These are phyloP conservation scores for Chlorella sorokiniana DNA, from an alignment of 139 green algal species.

Conservation along the genomic window DNA sequence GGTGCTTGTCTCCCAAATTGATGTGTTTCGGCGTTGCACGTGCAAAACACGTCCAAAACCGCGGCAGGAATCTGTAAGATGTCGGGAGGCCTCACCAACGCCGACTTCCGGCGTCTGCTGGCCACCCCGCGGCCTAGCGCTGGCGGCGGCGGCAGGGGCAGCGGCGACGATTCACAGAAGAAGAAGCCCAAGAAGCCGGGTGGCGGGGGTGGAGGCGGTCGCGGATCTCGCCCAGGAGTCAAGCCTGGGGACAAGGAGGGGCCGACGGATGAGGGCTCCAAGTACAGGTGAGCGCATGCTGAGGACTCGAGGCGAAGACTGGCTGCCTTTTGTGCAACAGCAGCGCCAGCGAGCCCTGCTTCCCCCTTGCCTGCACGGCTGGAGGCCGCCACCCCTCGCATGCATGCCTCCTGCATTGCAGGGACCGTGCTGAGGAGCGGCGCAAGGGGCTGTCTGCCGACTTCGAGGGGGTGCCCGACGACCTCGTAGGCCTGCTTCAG, in stretches of 20 bases:
- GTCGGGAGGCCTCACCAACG: conserved; percentile 32
- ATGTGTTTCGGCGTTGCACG: too few species aligned
- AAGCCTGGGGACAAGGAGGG: conserved; percentile 15
- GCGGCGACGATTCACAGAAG: conserved; percentile 14
- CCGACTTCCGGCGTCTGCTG: conserved; percentile 42
- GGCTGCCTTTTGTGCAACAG: too few species aligned
- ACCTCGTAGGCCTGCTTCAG: conserved; percentile 24
- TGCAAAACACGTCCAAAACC: too few species aligned
- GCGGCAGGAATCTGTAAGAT: too few species aligned
- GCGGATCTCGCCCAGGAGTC: not conserved
- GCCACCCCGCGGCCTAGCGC: conserved; percentile 16
- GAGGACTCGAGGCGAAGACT: too few species aligned
- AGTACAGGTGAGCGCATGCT: conserved; percentile 16
- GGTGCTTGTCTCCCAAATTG: too few species aligned
- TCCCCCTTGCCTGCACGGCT: not conserved
- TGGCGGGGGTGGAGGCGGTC: not conserved
- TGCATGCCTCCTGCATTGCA: conserved; percentile 4
- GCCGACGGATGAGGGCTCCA: not conserved
- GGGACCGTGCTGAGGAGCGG: conserved; percentile 73
- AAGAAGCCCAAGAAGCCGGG: conserved; percentile 34
- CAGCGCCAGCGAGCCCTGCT: too few species aligned
- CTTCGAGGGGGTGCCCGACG: conserved; percentile 51
- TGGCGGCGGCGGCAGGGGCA: not conserved
- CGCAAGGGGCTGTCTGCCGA: conserved; percentile 66
- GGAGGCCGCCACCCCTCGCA: not conserved